Evolutionary conservation across 2,329 filamentous ascomycete genomes (phyloP).

Genomic region (Biscogniauxia mediterranea): DNA sequence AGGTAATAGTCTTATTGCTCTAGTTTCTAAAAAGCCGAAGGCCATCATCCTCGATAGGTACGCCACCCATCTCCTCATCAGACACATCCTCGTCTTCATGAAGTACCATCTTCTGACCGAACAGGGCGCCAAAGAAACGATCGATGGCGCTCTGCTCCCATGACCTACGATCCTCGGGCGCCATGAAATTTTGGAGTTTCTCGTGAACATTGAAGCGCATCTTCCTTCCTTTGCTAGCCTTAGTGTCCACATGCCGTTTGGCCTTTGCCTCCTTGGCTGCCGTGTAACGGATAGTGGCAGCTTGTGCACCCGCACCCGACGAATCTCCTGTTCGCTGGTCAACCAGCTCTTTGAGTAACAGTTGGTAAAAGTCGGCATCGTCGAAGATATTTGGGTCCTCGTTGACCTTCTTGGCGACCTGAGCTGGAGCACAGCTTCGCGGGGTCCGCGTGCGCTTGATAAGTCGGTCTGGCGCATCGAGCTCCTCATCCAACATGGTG

Average conservation of each 20-base stretch:
- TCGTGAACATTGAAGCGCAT: conserved; percentile 93
- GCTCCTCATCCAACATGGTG: conserved; percentile 66
- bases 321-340: conserved; percentile 79
- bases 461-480: conserved; percentile 64
- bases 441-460: conserved; percentile 68
- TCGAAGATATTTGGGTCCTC: conserved; percentile 74
- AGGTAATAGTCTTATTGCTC: not conserved
- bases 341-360: conserved; percentile 88
- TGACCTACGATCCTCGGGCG: conserved; percentile 73
- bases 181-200: conserved; percentile 98
- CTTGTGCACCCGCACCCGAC: conserved; percentile 42
- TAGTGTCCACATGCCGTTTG: conserved; percentile 83
- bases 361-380: conserved; percentile 91
- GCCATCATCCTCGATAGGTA: conserved; percentile 51
- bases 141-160: conserved; percentile 84
- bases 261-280: conserved; percentile 75
- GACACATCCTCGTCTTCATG: conserved; percentile 52
- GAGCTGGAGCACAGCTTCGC: conserved; percentile 73
- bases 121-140: conserved; percentile 70
- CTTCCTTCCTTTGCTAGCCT: conserved; percentile 92
- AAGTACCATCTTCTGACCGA: conserved; percentile 68
- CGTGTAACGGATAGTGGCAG: conserved; percentile 60
- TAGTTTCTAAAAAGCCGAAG: conserved; percentile 49
- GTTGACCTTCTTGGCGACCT: conserved; percentile 55
- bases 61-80: conserved; percentile 49